Base-by-base conservation (phyloP, 2,329 filamentous ascomycete species). In the Penicillium olsonii region DNA sequence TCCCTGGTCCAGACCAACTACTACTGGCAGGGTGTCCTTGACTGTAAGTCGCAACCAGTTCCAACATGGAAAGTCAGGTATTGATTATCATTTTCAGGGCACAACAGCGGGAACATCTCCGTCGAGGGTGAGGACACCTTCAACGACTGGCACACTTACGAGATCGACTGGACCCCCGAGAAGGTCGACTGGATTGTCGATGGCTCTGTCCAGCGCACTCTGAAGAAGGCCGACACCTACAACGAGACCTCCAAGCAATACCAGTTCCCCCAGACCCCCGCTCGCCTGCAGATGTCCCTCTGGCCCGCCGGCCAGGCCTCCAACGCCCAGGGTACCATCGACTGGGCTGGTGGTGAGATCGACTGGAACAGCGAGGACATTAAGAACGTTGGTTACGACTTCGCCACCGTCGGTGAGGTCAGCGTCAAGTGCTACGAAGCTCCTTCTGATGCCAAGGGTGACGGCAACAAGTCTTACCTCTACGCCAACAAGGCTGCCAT, bases 21-120 rank as follows among this genome's bases (percentile, higher is more conserved):
- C 78, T 99, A 96, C 75, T 96, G 87, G 76, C 92, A 96, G 75
- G 94, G 94, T 66, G 87, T 96, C 56, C 87, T 90, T 33, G 81
- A 92, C 70, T 97, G 90, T 95, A 78, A 78, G 89, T 76, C n/a
- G 17, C 17, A 4, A 8, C 7, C 2, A 5, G n/a, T 19, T n/a
- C 11, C 4, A 11, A 31, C 27, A 4, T 5, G 3, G 7, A 18
- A 39, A 20, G 9, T 9, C 11, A 5, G n/a, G 42, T 14, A 34
- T 24, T 43, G 19, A 52, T 31, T 15, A 41, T 22, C 14, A 33
- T 17, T n/a, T 31, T 4, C n/a, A 58, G 55, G 57, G 59, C 58
- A 60, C 46, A 61, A 63, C 68, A 85, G 84, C 9, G 78, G 72
- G 46, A 92, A 96, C 69, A 83, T 91, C 40, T 81, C 81, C 17